Evolutionary conservation across 2,329 filamentous ascomycete genomes (phyloP).

Genomic region (Colletotrichum chrysophilum): DNA sequence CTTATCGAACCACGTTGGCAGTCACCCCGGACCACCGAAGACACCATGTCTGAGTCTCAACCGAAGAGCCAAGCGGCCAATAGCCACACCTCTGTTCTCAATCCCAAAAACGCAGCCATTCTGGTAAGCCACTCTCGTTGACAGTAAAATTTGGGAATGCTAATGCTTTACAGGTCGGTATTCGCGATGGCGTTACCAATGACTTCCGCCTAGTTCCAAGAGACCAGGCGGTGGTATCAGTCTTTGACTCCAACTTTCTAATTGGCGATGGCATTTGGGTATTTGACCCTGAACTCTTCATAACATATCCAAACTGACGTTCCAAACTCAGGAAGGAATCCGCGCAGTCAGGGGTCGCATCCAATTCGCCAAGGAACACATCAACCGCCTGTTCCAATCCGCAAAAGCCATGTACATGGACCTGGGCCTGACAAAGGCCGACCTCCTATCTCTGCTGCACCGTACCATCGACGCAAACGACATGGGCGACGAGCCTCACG

Average conservation of each 20-base stretch:
- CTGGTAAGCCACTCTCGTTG: constrained; percentile 8
- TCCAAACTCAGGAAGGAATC: constrained; percentile 27
- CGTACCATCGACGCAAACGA: constrained; percentile 30
- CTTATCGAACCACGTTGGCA: not conserved
- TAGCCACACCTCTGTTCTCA: constrained; percentile 26
- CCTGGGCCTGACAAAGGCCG: constrained; percentile 29
- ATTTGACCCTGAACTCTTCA: not conserved
- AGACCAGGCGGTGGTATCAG: constrained; percentile 27
- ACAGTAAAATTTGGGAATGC: not conserved
- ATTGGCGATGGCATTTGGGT: constrained; percentile 33
- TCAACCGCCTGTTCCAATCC: constrained; percentile 31
- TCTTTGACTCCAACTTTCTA: constrained; percentile 33
- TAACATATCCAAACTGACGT: not conserved
- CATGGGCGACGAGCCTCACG: constrained; percentile 29
- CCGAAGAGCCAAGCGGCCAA: constrained; percentile 2
- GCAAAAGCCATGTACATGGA: constrained; percentile 35
- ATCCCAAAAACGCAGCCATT: constrained; percentile 28
- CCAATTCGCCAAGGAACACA: constrained; percentile 31
- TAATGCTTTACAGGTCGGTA: constrained; percentile 24
- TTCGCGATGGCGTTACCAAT: constrained; percentile 29
- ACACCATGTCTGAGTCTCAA: not conserved
- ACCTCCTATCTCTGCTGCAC: constrained; percentile 27
- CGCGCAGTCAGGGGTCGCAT: constrained; percentile 27
- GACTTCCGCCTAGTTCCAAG: constrained; percentile 27
- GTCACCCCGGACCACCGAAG: not conserved